Base-by-base conservation (phyloP, 2,329 filamentous ascomycete genomes). In the Penicillium janthinellum region DNA sequence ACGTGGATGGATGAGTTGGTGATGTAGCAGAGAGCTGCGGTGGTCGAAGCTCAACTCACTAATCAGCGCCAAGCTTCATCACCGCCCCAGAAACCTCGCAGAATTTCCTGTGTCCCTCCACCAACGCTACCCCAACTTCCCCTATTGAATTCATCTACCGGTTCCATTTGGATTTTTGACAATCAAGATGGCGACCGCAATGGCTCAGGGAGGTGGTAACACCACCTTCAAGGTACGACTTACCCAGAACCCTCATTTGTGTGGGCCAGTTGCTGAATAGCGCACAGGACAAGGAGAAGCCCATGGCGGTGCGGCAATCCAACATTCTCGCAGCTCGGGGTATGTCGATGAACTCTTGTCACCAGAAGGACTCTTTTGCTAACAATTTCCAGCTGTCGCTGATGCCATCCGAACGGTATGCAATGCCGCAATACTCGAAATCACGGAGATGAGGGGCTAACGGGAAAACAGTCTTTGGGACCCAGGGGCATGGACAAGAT, bases 401-500 rank as follows among this genome's bases (percentile, higher is more conserved):
- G 95, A 99, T 86, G 95, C 95, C 69, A 96, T 99, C 77, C 86
- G 95, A 83, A 98, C 94, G 67, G 83, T 86, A 82, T 70, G 80
- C 61, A 56, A 61, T 41, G 12, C 48, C 17, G 47, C 49, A 47
- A 56, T 34, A 60, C 61, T 58, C 31, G 47, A 58, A 58, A 62
- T 54, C 50, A 62, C 58, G 50, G 54, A 63, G 61, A 73, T 74
- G 73, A 75, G 75, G 72, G 74, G 71, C 77, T 77, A 77, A 77
- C 71, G 68, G 61, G 53, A 64, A 47, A 64, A 66, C 71, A 85
- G 77, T 98, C 95, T 63, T 85, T 99, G 68, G 95, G 95, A 66
- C 95, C 95, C 67, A 88, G 95, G 79, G 95, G 95, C 75, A 97
- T 97, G 93, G 93, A 97, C 83, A 97, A 97, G 84, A 97, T 97